Percentiles rank a stretch among this genome's conserved stretches.
Conservation (phyloP, 2,329 filamentous ascomycete species). For the Aspergillus hortae region DNA sequence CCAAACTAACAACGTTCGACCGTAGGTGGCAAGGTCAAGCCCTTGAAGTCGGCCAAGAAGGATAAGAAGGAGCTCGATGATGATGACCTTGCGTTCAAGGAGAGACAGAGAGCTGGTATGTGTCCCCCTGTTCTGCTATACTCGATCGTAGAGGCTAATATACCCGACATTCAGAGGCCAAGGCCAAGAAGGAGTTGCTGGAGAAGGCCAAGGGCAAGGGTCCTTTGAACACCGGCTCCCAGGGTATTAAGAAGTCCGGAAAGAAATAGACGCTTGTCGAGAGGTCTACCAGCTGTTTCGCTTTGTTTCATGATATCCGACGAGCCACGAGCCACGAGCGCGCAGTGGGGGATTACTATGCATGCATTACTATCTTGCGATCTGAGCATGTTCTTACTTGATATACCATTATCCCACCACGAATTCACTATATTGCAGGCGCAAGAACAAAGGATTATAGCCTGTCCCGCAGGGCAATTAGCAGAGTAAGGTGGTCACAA, state of each 20-base stretch:
- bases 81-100: slow-evolving; percentile 75
- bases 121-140: slow-evolving; percentile 12
- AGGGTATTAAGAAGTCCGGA: slow-evolving; percentile 97
- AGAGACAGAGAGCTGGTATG: slow-evolving; percentile 82
- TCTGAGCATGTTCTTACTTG: background rate
- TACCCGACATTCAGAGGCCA: slow-evolving; percentile 58
- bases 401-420: background rate
- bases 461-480: too few species aligned
- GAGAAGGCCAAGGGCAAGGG: slow-evolving; percentile 82
- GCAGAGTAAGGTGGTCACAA: too few species aligned
- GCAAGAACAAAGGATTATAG: too few species aligned
- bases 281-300: background rate
- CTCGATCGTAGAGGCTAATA: slow-evolving; percentile 1
- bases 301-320: slow-evolving; percentile 18
- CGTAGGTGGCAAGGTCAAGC: slow-evolving; percentile 76
- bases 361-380: slow-evolving; percentile 7
- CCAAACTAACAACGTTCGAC: slow-evolving; percentile 12
- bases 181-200: slow-evolving; percentile 81
- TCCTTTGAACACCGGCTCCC: slow-evolving; percentile 74
- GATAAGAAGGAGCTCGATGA: slow-evolving; percentile 77
- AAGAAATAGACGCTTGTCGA: slow-evolving; percentile 69
- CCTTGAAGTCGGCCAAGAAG: slow-evolving; percentile 87
- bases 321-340: slow-evolving; percentile 20
- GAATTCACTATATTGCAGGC: too few species aligned
- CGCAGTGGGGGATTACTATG: slow-evolving; percentile 11